Base-by-base conservation (phyloP, 2,329 filamentous ascomycete species). In the Trichoderma sp. region DNA sequence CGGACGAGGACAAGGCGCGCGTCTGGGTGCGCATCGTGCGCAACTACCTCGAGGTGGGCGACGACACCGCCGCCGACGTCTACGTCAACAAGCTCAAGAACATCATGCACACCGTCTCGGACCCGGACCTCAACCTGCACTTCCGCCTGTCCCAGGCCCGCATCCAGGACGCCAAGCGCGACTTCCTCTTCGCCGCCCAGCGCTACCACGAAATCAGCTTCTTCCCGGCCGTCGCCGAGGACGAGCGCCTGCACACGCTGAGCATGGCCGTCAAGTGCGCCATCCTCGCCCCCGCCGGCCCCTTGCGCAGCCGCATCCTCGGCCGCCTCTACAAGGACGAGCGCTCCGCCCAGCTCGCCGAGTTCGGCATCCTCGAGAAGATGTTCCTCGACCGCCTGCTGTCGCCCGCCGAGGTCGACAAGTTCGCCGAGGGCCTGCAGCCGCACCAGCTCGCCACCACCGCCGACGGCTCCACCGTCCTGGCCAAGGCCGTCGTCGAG, bases 51-150 rank as follows among this genome's bases (percentile, higher is more conserved):
- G 94, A 99, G 80, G 92, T 93, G 55, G 94, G 97, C 75, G 93
- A 98, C 78, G 90, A 92, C 9, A 92, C 90, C 1, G 84, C 86
- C 43, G 95, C 95, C 48, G 92, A 96, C 75, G 86, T 85, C 47
- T 96, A 93, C 75, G 84, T 99, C 72, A 97, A 97, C 83, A 93
- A 94, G 77, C 90, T 96, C 77, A 98, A 97, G 80, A 94, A 95
- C 74, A 84, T 97, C 70, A 92, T 97, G 75, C 88, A 91, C 80
- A 88, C 85, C 68, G 88, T 97, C 39, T 79, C 84, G 34, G 88
- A 97, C 75, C 85, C 88, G 45, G 85, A 90, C 67, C 83, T 94
- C 54, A 88, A 88, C 71, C 82, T 98, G 58, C 89, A 94, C 78
- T 99, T 98, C 79, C 88, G 92, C 72, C 88, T 98, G 68, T 94